Conservation (phyloP, 768 basidiomycete species). For the Russula virescens region DNA sequence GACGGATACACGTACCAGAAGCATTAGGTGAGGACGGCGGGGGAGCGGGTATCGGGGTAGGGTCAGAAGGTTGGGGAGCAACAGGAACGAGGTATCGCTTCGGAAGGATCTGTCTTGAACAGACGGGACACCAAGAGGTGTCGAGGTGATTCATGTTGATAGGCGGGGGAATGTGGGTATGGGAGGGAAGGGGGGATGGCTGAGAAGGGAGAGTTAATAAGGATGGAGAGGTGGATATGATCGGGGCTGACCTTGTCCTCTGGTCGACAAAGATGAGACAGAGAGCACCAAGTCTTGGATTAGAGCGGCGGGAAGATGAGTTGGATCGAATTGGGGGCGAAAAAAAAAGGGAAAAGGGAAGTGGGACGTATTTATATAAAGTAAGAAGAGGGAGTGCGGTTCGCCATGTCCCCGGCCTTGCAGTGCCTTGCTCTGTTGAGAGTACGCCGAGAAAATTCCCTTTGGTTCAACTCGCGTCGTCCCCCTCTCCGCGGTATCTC, state of each 20-base stretch:
- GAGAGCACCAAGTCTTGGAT: not conserved
- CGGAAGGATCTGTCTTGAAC: constrained; percentile 74
- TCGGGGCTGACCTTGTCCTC: constrained; percentile 21
- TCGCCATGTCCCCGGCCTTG: constrained; percentile 13
- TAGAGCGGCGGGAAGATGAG: constrained; percentile 12
- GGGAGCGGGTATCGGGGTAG: constrained; percentile 32
- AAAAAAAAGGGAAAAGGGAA: constrained; percentile 24
- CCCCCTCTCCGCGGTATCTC: constrained; percentile 19
- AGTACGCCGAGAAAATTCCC: constrained; percentile 15
- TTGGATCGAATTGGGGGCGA: constrained; percentile 6
- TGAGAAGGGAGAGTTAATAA: constrained; percentile 13
- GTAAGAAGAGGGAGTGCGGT: not conserved
- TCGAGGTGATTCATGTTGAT: constrained; percentile 39
- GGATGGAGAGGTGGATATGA: not conserved
- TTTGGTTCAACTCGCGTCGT: not conserved
- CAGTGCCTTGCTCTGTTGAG: constrained; percentile 12
- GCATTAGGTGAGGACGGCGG: constrained; percentile 36
- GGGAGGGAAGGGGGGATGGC: not conserved
- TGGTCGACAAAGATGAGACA: constrained; percentile 13
- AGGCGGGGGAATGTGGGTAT: not conserved
- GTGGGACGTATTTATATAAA: constrained; percentile 18
- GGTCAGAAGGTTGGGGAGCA: constrained; percentile 26
- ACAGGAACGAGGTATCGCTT: constrained; percentile 57
- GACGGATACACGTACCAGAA: constrained; percentile 34
- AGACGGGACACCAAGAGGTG: constrained; percentile 76